Base-by-base conservation (phyloP, 2,329 filamentous ascomycete genomes). In the Ilyonectria sp. region DNA sequence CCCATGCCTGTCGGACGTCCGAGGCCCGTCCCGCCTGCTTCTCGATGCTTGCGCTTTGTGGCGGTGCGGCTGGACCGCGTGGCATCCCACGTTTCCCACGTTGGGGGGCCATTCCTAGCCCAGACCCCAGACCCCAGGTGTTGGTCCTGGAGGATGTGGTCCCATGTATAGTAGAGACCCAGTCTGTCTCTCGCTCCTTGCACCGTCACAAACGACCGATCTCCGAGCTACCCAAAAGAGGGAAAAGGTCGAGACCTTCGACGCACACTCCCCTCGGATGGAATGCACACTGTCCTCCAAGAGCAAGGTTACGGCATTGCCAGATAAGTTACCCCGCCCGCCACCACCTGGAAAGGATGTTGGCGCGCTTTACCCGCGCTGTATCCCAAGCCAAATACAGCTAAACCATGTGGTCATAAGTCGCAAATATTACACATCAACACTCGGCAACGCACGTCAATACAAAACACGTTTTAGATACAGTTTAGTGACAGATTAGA, bases 191-290 rank as follows among this genome's bases (percentile, higher is more conserved):
- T 56, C 46, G 31, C 57, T 60, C 58, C 53, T 44, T 40, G 29
- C 55, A 15, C 26, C 40, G 29, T 65, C 57, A 52, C 44, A 61
- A 52, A 57, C 53, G 53, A 62, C 58, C 58, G 44, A 63, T 63
- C 60, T 49, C 54, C n/a, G 29, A 33, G 43, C 50, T 60, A 37
- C 5, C 56, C 56, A 44, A 65, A 40, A 40, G 33, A 19, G 46
- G 62, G 49, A 60, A 60, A 17, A 13, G n/a, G 2, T 57, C 56
- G 10, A 40, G 13, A n/a, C 29, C 13, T 55, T 31, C 33, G 15
- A 64, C 49, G 63, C 57, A 46, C 23, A 35, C 50, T 55, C 52
- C 21, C 26, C 56, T 44, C 43, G 56, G 56, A 55, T 8, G 31
- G n/a, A 60, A 40, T 33, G 26, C 49, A 33, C 40, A n/a, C 33